Base-by-base conservation (phyloP, 768 basidiomycete genomes). In the Exsudoporus frostii region DNA sequence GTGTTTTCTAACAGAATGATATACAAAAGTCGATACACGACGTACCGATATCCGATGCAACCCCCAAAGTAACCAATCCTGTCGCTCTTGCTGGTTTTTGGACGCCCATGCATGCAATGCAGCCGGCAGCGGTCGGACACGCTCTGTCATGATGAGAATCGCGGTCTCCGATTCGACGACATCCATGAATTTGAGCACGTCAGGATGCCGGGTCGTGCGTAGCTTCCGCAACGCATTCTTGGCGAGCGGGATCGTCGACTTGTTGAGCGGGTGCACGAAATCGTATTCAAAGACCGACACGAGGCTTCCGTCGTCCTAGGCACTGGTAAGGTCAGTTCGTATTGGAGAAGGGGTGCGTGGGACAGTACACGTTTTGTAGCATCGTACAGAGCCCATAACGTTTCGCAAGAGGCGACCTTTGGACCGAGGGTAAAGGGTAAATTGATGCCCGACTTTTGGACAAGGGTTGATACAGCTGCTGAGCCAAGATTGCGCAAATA, bases 201-300 rank as follows among this genome's bases (percentile, higher is more conserved):
- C 94, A 0, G 97, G 97, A 77, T 99, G 97, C 33, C 97, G 84
- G 9, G 87, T 90, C 4, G 90, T 88, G 39, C 95, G 82, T 14
- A 98, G 76, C 68, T 96, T 98, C 51, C 89, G 85, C 43, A 98
- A 74, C 1, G 93, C 84, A 71, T 98, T 99, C 65, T 84, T 85
- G 4, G 95, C 96, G 17, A 98, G 78, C 1, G 85, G 82, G 47
- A 90, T 73, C 10, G 83, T 72, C 32, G 83, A 79, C 61, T 79
- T 81, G 66, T 76, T 81, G 45, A 74, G 66, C 11, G 79, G 71
- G 37, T 87, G 80, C 59, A 79, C 82, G 40, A 85, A 79, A 64
- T 95, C 92, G 64, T 93, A 98, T 65, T 92, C 88, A 70, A 99
- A 99, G 37, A 99, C 79, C 0, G 96, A 97, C 5, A 97, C 86